Evolutionary conservation across 2,329 filamentous ascomycete species (phyloP), one percentile per base, ranked within the genome.

Genomic region (Fusarium subtropicale): DNA sequence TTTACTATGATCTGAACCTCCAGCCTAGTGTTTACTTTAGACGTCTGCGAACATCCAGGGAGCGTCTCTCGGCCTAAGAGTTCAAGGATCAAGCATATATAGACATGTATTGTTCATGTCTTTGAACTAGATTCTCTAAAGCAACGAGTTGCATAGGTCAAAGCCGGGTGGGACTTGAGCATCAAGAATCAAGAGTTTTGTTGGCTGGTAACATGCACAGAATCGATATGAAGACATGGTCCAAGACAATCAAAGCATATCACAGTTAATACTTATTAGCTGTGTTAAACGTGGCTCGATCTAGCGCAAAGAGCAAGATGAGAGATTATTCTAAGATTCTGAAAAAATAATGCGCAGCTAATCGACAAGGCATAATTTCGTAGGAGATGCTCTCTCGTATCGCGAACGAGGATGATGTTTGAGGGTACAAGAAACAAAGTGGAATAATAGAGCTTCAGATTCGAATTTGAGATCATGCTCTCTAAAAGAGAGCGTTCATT

Each of bases 381-480:
- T 20, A 15, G 15, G 15, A 48, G 28, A 22, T 30, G 28, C 28
- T 30, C 24, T 18, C 18, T 26, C 26, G 38, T 20, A 22, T 31
- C 15, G 13, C 16, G 26, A n/a, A 54, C 30, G 31, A 30, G 13
- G 26, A 38, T 52, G 12, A 28, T 34, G 36, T 20, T 24, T 13
- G 20, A 8, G 18, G 12, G 26, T 38, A n/a, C 12, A 56, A 45
- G 34, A 52, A 61, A 57, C 15, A 62, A 71, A 57, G 58, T 38
- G 34, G 34, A 38, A 62, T 22, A 45, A 55, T 16, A 22, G 47
- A 67, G 86, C 86, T 87, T 89, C 87, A 89, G 87, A 89, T 86
- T 84, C 78, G 77, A 80, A 81, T 79, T 82, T 88, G 84, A 88
- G 84, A 89, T 89, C 87, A 89, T 85, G 81, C 82, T 83, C 81